Evolutionary conservation across 495 filamentous ascomycete species (phyloP).

Genomic region (Sporormia fimetaria): DNA sequence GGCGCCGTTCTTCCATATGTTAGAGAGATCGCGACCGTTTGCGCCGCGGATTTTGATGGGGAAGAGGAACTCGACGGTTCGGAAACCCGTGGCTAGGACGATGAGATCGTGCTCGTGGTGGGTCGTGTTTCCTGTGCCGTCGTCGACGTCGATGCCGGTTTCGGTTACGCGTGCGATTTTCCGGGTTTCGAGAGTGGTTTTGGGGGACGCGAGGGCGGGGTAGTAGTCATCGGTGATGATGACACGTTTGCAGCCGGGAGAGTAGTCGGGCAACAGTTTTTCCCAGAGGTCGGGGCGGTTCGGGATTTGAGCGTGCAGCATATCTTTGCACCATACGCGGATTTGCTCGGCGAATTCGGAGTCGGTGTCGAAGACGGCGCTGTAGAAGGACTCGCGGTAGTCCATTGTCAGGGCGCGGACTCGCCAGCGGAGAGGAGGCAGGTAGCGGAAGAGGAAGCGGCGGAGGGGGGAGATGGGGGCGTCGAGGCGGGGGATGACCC

Average conservation of each 20-base stretch:
- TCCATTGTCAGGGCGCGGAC: slow-evolving; percentile 41
- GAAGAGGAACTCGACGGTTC: slow-evolving; percentile 44
- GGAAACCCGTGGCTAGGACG: slow-evolving; percentile 46
- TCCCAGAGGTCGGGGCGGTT: slow-evolving; percentile 40
- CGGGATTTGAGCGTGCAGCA: slow-evolving; percentile 33
- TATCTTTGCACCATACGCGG: slow-evolving; percentile 24
- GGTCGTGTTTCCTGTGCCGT: slow-evolving; percentile 10
- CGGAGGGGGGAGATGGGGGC: slow-evolving; percentile 33
- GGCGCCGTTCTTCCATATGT: slow-evolving; percentile 42
- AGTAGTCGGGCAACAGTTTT: slow-evolving; percentile 40
- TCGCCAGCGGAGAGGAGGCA: slow-evolving; percentile 38
- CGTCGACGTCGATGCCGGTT: slow-evolving; percentile 37
- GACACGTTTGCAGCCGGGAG: slow-evolving; percentile 45
- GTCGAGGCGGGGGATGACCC: slow-evolving; percentile 45
- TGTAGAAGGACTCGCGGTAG: slow-evolving; percentile 37
- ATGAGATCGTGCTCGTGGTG: slow-evolving; percentile 43
- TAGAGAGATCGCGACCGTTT: slow-evolving; percentile 33
- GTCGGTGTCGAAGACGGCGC: slow-evolving; percentile 32
- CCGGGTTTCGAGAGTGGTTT: slow-evolving; percentile 42
- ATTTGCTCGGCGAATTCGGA: slow-evolving; percentile 32
- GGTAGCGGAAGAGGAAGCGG: slow-evolving; percentile 33
- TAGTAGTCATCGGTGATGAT: slow-evolving; percentile 48
- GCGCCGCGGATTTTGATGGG: slow-evolving; percentile 42
- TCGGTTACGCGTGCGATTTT: slow-evolving; percentile 36
- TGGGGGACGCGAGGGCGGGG: slow-evolving; percentile 34